Percentiles rank a stretch among this genome's conserved stretches.
phyloP scores from a whole-genome alignment of 768 basidiomycete species.

The Trametes punicea region DNA sequence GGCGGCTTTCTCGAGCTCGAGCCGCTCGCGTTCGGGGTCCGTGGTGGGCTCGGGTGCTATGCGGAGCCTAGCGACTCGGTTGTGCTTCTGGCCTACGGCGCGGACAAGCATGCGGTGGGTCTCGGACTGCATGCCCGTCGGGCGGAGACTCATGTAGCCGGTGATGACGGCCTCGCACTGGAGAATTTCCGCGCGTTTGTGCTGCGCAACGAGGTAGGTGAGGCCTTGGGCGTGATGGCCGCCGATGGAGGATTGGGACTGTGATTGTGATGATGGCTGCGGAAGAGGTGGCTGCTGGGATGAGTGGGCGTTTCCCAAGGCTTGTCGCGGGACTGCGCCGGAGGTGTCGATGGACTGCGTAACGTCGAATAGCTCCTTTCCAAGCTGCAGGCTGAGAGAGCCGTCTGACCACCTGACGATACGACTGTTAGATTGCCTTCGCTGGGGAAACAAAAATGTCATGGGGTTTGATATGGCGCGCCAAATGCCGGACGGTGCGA shows the following conservation, averaged over 20 bases:
- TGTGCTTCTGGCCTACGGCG: conserved; percentile 82
- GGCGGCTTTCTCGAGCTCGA: conserved; percentile 61
- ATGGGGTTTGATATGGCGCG: not conserved
- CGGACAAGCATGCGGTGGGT: conserved; percentile 87
- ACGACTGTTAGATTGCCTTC: conserved; percentile 84
- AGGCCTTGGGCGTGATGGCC: conserved; percentile 62
- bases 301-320: conserved; percentile 44
- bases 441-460: conserved; percentile 39
- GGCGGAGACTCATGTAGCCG: conserved; percentile 79
- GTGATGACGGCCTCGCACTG: conserved; percentile 83
- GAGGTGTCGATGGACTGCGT: conserved; percentile 76
- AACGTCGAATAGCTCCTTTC: conserved; percentile 93
- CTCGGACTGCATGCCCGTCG: conserved; percentile 87
- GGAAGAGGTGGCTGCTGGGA: conserved; percentile 13
- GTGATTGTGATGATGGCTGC: conserved; percentile 35
- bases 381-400: conserved; percentile 82
- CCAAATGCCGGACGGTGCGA: not conserved
- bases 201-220: conserved; percentile 88
- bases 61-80: conserved; percentile 72
- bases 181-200: conserved; percentile 80
- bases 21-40: conserved; percentile 73
- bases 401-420: conserved; percentile 97
- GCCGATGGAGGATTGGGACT: conserved; percentile 33
- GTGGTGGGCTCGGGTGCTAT: conserved; percentile 75
- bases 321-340: conserved; percentile 57